Percentiles rank a stretch among this genome's conserved stretches.
These are phyloP conservation scores for Fusarium compactum DNA, from an alignment of 2,329 filamentous ascomycete genomes.

Conservation along the genomic window DNA sequence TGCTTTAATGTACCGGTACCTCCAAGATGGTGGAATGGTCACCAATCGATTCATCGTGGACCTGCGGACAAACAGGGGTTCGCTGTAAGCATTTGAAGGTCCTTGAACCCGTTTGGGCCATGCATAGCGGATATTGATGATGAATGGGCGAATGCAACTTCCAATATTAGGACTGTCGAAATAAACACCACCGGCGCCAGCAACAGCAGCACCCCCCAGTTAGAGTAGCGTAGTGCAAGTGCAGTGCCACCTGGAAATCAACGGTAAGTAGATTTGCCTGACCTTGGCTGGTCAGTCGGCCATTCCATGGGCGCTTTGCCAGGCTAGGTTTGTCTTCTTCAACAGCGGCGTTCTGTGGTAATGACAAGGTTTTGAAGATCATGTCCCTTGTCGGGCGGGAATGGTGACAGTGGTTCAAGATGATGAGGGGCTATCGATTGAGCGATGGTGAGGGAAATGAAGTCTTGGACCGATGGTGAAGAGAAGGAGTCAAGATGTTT, in stretches of 20 bases:
- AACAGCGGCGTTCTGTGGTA: constrained; percentile 23
- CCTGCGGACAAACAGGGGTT: constrained; percentile 46
- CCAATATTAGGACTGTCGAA: constrained; percentile 34
- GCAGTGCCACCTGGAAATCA: constrained; percentile 39
- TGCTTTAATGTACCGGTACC: constrained; percentile 41
- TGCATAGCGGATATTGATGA: constrained; percentile 38
- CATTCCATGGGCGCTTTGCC: constrained; percentile 21
- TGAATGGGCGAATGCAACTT: constrained; percentile 36
- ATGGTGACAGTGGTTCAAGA: constrained; percentile 26
- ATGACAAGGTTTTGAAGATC: constrained; percentile 45
- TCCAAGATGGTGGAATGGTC: constrained; percentile 33
- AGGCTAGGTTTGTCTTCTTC: constrained; percentile 24
- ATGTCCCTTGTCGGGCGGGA: constrained; percentile 41
- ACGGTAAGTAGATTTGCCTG: constrained; percentile 41
- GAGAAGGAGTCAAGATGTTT: background rate
- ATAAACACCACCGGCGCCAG: constrained; percentile 28
- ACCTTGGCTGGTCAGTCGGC: constrained; percentile 10
- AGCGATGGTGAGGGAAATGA: background rate
- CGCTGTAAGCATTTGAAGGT: constrained; percentile 41
- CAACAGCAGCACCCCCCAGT: constrained; percentile 14
- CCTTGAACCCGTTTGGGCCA: constrained; percentile 42
- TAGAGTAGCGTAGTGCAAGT: constrained; percentile 11
- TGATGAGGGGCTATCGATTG: constrained; percentile 23
- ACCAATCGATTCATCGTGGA: constrained; percentile 46
- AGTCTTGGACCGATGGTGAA: background rate